Percentiles rank a stretch among this genome's conserved stretches.
Conservation (phyloP, 73 alveolate species). For the Symbiodinium pilosum region DNA sequence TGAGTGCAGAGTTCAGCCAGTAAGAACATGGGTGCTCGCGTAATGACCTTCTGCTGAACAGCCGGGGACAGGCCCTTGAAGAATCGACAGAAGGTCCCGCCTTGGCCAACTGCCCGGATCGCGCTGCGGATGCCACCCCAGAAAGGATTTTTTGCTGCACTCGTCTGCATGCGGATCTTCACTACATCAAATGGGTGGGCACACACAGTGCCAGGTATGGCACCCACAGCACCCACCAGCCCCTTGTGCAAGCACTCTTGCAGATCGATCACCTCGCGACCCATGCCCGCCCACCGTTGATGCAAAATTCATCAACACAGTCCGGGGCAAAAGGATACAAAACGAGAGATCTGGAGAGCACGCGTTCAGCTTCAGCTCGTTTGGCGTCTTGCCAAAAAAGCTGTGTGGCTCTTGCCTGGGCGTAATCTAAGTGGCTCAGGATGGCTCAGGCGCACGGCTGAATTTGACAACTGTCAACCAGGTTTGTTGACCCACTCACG, state of each 20-base stretch:
- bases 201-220: conserved; percentile 1
- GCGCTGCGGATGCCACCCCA: background rate
- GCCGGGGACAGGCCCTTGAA: background rate
- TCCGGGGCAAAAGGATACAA: too few relatives aligned
- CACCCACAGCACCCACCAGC: background rate
- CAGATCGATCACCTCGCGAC: background rate
- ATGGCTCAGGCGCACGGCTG: too few relatives aligned
- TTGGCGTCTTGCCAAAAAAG: too few relatives aligned
- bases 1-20: background rate
- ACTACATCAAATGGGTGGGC: conserved; percentile 6
- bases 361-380: too few relatives aligned
- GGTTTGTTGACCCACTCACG: too few relatives aligned
- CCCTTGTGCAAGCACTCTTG: conserved; percentile 12
- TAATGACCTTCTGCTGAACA: background rate
- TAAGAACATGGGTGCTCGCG: background rate
- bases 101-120: background rate
- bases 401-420: too few relatives aligned
- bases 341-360: too few relatives aligned
- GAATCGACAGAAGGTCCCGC: background rate
- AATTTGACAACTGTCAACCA: too few relatives aligned
- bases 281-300: too few relatives aligned
- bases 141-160: background rate
- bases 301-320: too few relatives aligned
- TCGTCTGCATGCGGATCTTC: conserved; percentile 9
- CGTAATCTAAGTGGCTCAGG: too few relatives aligned